Percentiles rank a stretch among this genome's conserved stretches.
These are phyloP conservation scores for Stylosanthes scabra DNA, from an alignment of 331 rosid genomes.

Conservation along the genomic window DNA sequence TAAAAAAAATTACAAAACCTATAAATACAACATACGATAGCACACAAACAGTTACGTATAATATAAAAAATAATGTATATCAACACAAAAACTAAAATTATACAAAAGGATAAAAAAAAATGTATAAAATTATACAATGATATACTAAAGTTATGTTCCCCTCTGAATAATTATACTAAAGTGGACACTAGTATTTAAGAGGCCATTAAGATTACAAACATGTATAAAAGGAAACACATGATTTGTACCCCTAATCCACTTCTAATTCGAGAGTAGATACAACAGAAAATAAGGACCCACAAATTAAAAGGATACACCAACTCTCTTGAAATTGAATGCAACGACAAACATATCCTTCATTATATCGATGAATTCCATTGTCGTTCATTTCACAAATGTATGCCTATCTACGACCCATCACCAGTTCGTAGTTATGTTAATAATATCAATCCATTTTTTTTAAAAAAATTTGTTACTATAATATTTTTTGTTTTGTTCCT, in stretches of 20 bases:
- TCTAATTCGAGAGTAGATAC: not conserved
- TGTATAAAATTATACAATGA: too few relatives aligned
- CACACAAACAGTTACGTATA: too few relatives aligned
- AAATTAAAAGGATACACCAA: not conserved
- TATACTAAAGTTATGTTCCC: too few relatives aligned
- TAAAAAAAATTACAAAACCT: too few relatives aligned
- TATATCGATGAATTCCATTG: not conserved
- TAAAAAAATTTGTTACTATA: not conserved
- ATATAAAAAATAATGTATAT: too few relatives aligned
- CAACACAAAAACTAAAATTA: too few relatives aligned
- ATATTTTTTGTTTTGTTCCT: conserved; percentile 3
- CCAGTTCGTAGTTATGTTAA: too few relatives aligned
- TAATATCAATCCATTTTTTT: not conserved
- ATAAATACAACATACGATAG: too few relatives aligned
- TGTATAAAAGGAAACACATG: not conserved
- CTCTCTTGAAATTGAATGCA: too few relatives aligned
- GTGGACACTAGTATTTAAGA: not conserved
- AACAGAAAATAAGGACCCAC: not conserved
- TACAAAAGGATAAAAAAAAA: too few relatives aligned
- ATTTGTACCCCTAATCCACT: not conserved
- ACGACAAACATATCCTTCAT: not conserved
- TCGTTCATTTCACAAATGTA: conserved; percentile 5
- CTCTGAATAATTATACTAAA: not conserved
- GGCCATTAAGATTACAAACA: not conserved
- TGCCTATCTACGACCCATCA: not conserved